These are phyloP conservation scores for Verticillium tricorpus DNA, from an alignment of 2,329 filamentous ascomycete genomes.

Conservation along the genomic window DNA sequence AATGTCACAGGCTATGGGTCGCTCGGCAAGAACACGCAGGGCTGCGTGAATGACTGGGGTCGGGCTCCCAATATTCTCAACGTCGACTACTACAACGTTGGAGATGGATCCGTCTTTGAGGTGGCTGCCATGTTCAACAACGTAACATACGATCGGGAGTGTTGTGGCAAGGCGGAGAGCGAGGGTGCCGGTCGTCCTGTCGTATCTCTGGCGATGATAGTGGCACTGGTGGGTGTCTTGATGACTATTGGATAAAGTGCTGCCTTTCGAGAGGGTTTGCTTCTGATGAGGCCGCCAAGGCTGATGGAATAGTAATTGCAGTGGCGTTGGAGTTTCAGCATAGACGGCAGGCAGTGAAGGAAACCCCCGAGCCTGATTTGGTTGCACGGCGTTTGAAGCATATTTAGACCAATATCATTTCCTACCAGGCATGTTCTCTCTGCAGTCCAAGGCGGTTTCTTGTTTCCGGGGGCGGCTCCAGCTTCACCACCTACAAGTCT, in stretches of 20 bases:
- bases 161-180: constrained; percentile 44
- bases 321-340: no score
- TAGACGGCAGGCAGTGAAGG: no score
- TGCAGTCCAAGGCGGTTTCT: no score
- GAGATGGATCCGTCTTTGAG: constrained; percentile 71
- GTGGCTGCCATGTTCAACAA: constrained; percentile 67
- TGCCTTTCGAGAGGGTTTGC: no score
- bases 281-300: no score
- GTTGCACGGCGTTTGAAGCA: no score
- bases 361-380: no score
- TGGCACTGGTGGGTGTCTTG: constrained; percentile 8
- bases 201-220: neutral
- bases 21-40: constrained; percentile 58
- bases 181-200: constrained; percentile 7
- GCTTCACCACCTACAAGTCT: no score
- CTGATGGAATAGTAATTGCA: no score
- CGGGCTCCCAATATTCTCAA: constrained; percentile 73
- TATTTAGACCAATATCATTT: no score
- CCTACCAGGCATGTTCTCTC: no score
- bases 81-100: constrained; percentile 80
- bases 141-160: constrained; percentile 60
- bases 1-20: constrained; percentile 59
- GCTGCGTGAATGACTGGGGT: constrained; percentile 59
- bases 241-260: neutral
- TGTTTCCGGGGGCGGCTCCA: no score